Percentiles rank a stretch among this genome's conserved stretches.
Evolutionary conservation across 192 early-diverging fungal species (phyloP).

Genomic region (Coemansia furcata): DNA sequence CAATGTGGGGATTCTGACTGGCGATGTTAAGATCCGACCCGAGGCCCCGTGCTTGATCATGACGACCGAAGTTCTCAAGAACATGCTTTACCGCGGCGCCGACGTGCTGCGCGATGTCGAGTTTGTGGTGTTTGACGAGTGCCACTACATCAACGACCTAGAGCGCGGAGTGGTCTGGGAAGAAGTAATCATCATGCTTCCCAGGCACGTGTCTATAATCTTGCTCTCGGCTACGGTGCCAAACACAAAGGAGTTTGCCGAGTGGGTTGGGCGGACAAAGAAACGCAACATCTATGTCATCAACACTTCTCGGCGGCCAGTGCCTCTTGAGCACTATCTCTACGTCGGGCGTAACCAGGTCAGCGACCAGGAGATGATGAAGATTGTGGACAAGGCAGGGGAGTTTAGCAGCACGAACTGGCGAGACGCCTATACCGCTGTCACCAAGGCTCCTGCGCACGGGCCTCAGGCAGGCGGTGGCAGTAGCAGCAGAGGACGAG

Average conservation of each 20-base stretch:
- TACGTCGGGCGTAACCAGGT: conserved; percentile 58
- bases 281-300: conserved; percentile 98
- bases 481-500: conserved; percentile 44
- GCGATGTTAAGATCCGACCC: conserved; percentile 94
- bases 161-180: conserved; percentile 99
- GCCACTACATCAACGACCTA: conserved; percentile 95
- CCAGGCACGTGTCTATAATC: conserved; percentile 91
- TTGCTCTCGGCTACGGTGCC: conserved; percentile 96
- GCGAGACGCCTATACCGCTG: conserved; percentile 72
- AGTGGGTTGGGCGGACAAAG: conserved; percentile 98
- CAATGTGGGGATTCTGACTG: conserved; percentile 93
- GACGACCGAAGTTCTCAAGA: conserved; percentile 97
- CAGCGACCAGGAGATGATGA: conserved; percentile 72
- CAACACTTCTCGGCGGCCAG: conserved; percentile 86
- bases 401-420: conserved; percentile 50
- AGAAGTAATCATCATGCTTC: conserved; percentile 99
- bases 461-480: conserved; percentile 35
- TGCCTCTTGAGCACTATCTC: conserved; percentile 92
- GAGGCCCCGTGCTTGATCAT: conserved; percentile 97
- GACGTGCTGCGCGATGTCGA: conserved; percentile 97
- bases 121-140: conserved; percentile 99
- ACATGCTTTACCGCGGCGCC: conserved; percentile 97
- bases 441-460: conserved; percentile 57
- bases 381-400: conserved; percentile 79
- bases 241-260: conserved; percentile 98